Evolutionary conservation across 1,139 yeast species (phyloP).

Genomic region (Candida anutae): DNA sequence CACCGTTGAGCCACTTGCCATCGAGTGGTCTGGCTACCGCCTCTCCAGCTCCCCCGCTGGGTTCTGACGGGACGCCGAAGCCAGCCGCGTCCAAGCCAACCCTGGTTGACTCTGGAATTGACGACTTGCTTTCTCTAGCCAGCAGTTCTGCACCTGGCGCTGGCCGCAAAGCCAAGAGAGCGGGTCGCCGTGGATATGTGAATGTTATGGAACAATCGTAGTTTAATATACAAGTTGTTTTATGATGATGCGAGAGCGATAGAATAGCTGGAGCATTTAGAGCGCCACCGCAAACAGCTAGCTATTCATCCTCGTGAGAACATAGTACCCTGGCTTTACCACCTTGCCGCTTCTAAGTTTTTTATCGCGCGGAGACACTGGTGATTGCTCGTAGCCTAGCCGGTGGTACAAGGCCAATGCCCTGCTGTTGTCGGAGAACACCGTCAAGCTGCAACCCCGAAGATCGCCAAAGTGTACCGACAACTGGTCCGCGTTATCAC

Average conservation of each 20-base stretch:
- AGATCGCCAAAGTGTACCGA: conserved; percentile 7
- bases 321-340: conserved; percentile 35
- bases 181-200: conserved; percentile 68
- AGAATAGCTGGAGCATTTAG: neutral
- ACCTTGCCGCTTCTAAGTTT: conserved; percentile 29
- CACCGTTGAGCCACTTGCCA: conserved; percentile 4
- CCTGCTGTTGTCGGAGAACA: conserved; percentile 36
- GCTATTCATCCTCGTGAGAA: conserved; percentile 1
- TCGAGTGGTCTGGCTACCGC: neutral
- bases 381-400: conserved; percentile 29
- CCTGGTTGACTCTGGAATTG: conserved; percentile 49
- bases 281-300: neutral
- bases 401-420: conserved; percentile 38
- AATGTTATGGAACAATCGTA: conserved; percentile 65
- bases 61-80: no score
- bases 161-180: conserved; percentile 51
- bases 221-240: no score
- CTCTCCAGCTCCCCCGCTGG: neutral
- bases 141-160: conserved; percentile 31
- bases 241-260: conserved; percentile 5
- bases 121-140: conserved; percentile 54
- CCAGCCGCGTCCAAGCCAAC: conserved; percentile 10
- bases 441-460: conserved; percentile 39
- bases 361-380: conserved; percentile 38
- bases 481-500: neutral